Evolutionary conservation across 495 filamentous ascomycete genomes (phyloP).

Genomic region (Parathielavia appendiculata): DNA sequence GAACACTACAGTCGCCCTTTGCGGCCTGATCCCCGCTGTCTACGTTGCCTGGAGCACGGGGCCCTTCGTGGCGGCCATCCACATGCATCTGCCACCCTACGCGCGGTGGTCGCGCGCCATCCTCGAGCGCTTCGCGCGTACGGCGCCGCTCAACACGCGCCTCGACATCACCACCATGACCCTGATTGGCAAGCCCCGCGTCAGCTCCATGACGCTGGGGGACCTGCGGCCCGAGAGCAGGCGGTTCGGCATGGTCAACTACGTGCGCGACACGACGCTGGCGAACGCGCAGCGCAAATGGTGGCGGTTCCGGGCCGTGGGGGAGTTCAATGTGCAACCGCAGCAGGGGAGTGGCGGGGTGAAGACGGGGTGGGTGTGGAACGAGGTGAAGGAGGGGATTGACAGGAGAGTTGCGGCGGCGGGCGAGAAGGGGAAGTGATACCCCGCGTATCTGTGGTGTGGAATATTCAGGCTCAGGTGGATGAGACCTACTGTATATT

Average conservation of each 20-base stretch:
- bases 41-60: constrained; percentile 59
- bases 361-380: constrained; percentile 34
- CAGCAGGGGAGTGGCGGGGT: neutral
- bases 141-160: constrained; percentile 56
- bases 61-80: constrained; percentile 68
- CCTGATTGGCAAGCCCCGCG: constrained; percentile 52
- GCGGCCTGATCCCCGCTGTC: constrained; percentile 60
- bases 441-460: neutral
- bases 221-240: constrained; percentile 44
- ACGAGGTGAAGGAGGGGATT: constrained; percentile 21
- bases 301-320: constrained; percentile 36
- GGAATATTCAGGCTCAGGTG: too few relatives aligned
- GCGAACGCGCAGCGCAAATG: constrained; percentile 29
- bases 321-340: constrained; percentile 31
- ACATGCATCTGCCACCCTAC: constrained; percentile 62
- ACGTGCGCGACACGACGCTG: constrained; percentile 36
- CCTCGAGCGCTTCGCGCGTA: constrained; percentile 58
- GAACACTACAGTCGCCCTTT: constrained; percentile 48
- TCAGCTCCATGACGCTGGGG: constrained; percentile 41
- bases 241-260: constrained; percentile 49
- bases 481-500: neutral
- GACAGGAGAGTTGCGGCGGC: constrained; percentile 6
- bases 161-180: constrained; percentile 70
- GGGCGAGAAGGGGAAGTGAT: neutral
- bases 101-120: constrained; percentile 64